Evolutionary conservation across 768 basidiomycete species (phyloP).

Genomic region (Suillus placidus): DNA sequence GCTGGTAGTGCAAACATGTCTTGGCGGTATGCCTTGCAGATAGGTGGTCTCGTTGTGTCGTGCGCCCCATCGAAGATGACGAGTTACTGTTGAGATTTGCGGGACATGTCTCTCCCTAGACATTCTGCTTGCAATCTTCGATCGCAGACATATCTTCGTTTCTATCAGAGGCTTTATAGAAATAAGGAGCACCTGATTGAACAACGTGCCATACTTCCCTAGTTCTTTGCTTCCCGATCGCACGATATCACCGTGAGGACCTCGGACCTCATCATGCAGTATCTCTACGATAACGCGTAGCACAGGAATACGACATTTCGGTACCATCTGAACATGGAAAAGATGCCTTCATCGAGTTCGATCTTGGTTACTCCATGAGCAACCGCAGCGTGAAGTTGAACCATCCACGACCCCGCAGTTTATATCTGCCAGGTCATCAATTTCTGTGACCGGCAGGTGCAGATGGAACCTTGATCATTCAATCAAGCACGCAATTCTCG

Average conservation of each 20-base stretch:
- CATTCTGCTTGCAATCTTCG: not conserved
- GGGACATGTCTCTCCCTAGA: conserved; percentile 13
- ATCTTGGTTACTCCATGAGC: not conserved
- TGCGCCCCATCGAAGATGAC: conserved; percentile 48
- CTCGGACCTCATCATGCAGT: not conserved
- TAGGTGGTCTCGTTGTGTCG: conserved; percentile 51
- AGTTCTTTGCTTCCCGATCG: not conserved
- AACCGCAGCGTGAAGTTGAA: not conserved
- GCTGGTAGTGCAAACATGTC: conserved; percentile 76
- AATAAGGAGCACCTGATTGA: not conserved
- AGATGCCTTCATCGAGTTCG: not conserved
- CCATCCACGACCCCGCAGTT: not conserved
- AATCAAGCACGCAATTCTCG: not conserved
- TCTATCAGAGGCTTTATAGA: not conserved
- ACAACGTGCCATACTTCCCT: not conserved
- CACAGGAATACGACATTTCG: not conserved
- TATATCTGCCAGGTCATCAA: not conserved
- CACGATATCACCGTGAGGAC: not conserved
- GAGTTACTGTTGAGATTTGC: conserved; percentile 45
- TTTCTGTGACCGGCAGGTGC: not conserved
- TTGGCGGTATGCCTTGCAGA: conserved; percentile 66
- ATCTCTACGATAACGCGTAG: not conserved
- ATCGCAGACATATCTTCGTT: not conserved
- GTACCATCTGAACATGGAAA: not conserved
- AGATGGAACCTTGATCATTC: not conserved